Base-by-base conservation (phyloP, 2,329 filamentous ascomycete genomes). In the Pseudodiploospora longispora region DNA sequence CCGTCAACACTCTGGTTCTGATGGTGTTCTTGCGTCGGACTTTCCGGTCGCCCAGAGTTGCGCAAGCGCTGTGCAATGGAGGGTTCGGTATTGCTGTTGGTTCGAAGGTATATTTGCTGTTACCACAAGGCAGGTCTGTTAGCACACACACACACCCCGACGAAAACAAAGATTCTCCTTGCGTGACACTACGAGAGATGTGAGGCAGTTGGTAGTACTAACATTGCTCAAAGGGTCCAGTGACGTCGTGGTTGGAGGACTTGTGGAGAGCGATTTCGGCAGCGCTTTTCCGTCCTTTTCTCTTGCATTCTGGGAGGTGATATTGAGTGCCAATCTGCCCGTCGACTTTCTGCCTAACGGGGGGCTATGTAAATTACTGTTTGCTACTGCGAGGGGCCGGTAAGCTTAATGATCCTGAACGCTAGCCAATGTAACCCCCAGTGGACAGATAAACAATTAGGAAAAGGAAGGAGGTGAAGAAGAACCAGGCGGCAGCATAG, bases 21-120 rank as follows among this genome's bases (percentile, higher is more conserved):
- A 9, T 65, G 49, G 5, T 52, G 60, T 43, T 72, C 73, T 50
- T 64, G 59, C 12, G 64, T 60, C 30, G 74, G 69, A 48, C 68
- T 76, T 6, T 82, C 81, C 27, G 74, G 69, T 12, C 70, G 67
- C 47, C 69, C 66, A 47, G 72, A 61, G 50, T 67, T 70, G 42
- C 78, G 73, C 29, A 82, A 61, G 48, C 74, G 73, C 42, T 76
- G 70, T 7, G 76, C 69, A 42, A 80, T 74, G 6, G 76, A 72
- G 42, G 62, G 61, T 36, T 65, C 63, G 27, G 57, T 47, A 44
- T 56, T 58, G 49, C 57, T 67, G 45, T 60, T 66, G 27, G 64
- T 64, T 45, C 64, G 58, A 27, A 66, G 52, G 40, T 63, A 67
- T 38, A 67, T 67, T 65, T 67, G 64, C 63, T 67, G 32, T 9